Evolutionary conservation across 306 rosid genomes (phyloP).

Genomic region (Betula pendula): DNA sequence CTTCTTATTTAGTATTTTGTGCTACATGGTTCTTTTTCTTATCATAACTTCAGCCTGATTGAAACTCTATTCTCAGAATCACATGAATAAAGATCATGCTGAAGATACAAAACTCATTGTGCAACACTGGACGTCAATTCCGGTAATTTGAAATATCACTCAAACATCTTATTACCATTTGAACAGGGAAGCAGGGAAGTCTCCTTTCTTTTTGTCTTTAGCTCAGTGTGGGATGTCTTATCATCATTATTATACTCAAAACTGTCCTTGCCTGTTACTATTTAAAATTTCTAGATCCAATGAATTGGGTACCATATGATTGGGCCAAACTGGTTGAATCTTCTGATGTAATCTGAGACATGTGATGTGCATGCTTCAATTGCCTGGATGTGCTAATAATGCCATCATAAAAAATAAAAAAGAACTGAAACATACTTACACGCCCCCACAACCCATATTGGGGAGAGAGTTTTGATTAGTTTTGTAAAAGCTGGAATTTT

Average conservation of each 20-base stretch:
- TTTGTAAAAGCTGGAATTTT: constrained; percentile 27
- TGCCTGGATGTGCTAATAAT: constrained; percentile 1
- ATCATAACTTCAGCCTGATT: constrained; percentile 10
- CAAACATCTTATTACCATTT: constrained; percentile 14
- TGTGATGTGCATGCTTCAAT: neutral
- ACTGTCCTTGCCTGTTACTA: neutral
- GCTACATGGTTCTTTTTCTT: constrained; percentile 18
- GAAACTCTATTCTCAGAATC: constrained; percentile 56
- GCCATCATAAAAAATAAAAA: neutral
- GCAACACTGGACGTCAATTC: constrained; percentile 80
- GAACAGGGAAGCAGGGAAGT: constrained; percentile 11
- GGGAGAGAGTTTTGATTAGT: neutral
- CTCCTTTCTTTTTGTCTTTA: constrained; percentile 18
- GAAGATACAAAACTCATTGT: constrained; percentile 91
- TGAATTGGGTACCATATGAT: constrained; percentile 9
- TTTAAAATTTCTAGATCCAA: neutral
- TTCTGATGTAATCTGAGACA: neutral
- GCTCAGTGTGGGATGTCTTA: constrained; percentile 14
- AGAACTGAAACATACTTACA: neutral
- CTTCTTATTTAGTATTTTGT: constrained; percentile 22
- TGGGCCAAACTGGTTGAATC: constrained; percentile 12
- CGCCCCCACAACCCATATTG: neutral
- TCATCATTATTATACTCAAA: neutral
- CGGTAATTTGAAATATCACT: constrained; percentile 44
- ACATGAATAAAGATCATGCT: constrained; percentile 94